Evolutionary conservation across 2,329 filamentous ascomycete species (phyloP), one percentile per base, ranked within the genome.

Genomic region (Exophiala sideris): DNA sequence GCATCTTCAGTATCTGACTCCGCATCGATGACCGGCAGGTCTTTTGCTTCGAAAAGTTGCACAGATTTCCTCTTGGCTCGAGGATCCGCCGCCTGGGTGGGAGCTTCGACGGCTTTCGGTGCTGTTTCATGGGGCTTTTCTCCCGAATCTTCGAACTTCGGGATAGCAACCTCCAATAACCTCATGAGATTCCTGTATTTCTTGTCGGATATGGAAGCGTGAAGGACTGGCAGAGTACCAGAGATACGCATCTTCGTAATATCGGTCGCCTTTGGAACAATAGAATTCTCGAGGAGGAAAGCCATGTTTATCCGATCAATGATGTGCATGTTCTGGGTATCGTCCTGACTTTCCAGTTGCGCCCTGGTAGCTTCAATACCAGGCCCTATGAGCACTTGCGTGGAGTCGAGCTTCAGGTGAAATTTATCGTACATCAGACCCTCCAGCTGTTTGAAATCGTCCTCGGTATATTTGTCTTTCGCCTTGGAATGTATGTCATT

Each of bases 161-260:
- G 95, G 55, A 99, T 89, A 0, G 94, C 91, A 52, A 96, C 91
- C 56, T 99, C 92, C 58, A 99, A 92, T 40, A 99, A 79, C 64
- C 85, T 91, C 94, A 99, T 99, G 56, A 99, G 71, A 42, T 84
- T 91, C 75, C 97, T 99, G 76, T 99, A 99, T 69, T 99, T 99
- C 35, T 85, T 85, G 65, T 99, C 95, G 0, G 94, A 97, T 35
- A 95, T 86, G 0, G 88, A 89, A 9, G 89, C 94, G 69, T 97
- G 92, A 1, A 99, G 78, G 48, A 97, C 85, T 0, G 95, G 94
- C 49, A 99, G 78, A 64, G 95, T 90, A 1, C 94, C 94, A 1
- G 91, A 95, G 33, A 99, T 84, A 57, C 89, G 87, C 62, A 96
- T 86, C 65, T 94, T 94, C 11, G 94, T 95, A 45, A 99, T 76